Evolutionary conservation across 345 rosid species (phyloP), one percentile per base, ranked within the genome.

Genomic region (Erodium maritimum): DNA sequence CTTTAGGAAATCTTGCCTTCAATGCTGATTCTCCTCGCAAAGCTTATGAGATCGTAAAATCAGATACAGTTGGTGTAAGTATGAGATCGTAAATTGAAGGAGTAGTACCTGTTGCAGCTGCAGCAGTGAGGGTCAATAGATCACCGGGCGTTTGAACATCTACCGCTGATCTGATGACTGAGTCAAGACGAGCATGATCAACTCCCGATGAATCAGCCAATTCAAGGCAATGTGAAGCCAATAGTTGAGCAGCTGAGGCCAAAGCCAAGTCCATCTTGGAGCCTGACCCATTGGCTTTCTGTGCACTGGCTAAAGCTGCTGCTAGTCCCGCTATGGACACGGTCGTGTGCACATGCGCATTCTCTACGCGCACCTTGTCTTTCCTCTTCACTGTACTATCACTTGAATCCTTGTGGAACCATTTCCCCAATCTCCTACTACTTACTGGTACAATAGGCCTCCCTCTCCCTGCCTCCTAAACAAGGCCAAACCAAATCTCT

Each of bases 21-120:
- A 93, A 13, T 52, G 91, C 94, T 46, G 86, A 84, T 83, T 93
- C 95, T 69, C 95, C 99, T 79, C 99, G 72, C 75, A 89, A 71
- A 63, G 99, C 99, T 93, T 25, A 33, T 55, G 19, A 7, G 34
- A 9, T n/a, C 9, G 9, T 5, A 29, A 16, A 23, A 55, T 22
- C 10, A 22, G 10, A 55, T 54, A 4, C 56, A 54, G 18, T 20
- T 21, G 5, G 1, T 21, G 16, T 12, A 54, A 5, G 1, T 16
- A 3, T 52, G 19, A n/a, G 19, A 21, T 13, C 19, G 55, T 8
- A 52, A n/a, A 12, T 4, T n/a, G 9, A 52, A 5, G 58, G 10
- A 22, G 21, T 46, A 65, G 17, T 76, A 88, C 99, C 96, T 62
- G 99, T 93, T 19, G 94, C 96, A n/a, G 99, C 96, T 19, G 96